Base-by-base conservation (phyloP, 805 yeast species). In the Saturnispora halmiae region DNA sequence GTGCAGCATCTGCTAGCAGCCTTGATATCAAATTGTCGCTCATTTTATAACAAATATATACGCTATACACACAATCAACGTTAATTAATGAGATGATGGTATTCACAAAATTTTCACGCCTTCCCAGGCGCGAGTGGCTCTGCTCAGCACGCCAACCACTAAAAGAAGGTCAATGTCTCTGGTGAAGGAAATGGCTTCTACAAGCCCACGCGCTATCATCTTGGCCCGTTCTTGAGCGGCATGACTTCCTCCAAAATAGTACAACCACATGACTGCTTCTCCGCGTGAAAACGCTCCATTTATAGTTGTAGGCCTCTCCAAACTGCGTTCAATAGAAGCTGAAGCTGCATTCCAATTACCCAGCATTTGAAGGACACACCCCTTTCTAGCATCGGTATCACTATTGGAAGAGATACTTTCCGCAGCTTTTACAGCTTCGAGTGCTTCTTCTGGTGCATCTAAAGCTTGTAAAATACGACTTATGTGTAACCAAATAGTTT, bases 401-500 rank as follows among this genome's bases (percentile, higher is more conserved):
- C 39, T 30, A 15, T 24, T n/a, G 5, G 29, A 13, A 7, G 24
- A 30, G 22, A 32, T 18, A 15, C 21, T 10, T 25, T 38, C 40
- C 9, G 94, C 85, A 57, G 86, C 95, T 6, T 70, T 67, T 4
- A 86, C 69, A 35, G 94, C 80, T 43, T 72, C 77, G 50, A 77
- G 77, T 1, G 88, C 76, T 40, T 85, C 94, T 2, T 64, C 68
- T 1, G 62, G 47, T 30, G 73, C 57, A 1, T 73, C 77, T 5
- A 72, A 67, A 44, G 73, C 71, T 50, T 72, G 62, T 54, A 84
- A 86, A 21, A 85, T 61, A 28, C 70, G 69, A 1, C 86, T 70
- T 0, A 84, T 69, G 73, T 86, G 75, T 37, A 87, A 56, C 95
- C 96, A 87, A 19, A 84, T 53, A 26, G 67, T 66, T 50, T 79